phyloP scores from a whole-genome alignment of 208 protist genomes.

The Angomonas ambiguus region DNA sequence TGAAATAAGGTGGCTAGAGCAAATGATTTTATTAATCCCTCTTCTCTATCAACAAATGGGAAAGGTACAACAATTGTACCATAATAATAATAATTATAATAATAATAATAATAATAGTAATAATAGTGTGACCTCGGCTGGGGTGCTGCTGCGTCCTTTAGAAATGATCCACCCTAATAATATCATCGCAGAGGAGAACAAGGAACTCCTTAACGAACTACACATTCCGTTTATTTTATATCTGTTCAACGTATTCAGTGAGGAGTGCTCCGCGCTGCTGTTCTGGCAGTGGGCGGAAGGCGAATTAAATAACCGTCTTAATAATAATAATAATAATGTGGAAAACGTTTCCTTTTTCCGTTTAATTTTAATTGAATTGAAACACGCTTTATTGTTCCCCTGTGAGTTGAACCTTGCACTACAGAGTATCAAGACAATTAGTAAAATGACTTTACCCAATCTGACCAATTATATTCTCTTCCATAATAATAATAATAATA shows the following conservation, averaged over 20 bases:
- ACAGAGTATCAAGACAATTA: background rate
- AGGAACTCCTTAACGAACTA: background rate
- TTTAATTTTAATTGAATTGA: background rate
- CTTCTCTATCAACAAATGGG: too few species aligned
- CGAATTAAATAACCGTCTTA: too few species aligned
- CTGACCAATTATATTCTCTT: too few species aligned
- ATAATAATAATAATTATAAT: too few species aligned
- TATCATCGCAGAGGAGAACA: background rate
- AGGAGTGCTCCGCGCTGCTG: background rate
- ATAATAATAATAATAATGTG: too few species aligned
- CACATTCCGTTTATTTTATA: background rate
- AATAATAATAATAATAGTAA: too few species aligned
- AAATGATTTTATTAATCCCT: too few species aligned
- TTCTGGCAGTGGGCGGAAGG: background rate
- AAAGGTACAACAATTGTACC: too few species aligned
- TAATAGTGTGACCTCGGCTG: too few species aligned
- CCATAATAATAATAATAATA: constrained; percentile 4
- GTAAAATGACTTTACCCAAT: background rate
- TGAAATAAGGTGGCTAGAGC: too few species aligned
- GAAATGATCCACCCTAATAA: too few species aligned
- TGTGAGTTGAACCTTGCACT: background rate
- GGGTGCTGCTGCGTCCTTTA: too few species aligned
- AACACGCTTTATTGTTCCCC: background rate
- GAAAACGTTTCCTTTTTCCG: background rate
- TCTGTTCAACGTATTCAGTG: background rate